Evolutionary conservation across 1,284 basidiomycete species (phyloP).

Genomic region (Marasmius fiardii): DNA sequence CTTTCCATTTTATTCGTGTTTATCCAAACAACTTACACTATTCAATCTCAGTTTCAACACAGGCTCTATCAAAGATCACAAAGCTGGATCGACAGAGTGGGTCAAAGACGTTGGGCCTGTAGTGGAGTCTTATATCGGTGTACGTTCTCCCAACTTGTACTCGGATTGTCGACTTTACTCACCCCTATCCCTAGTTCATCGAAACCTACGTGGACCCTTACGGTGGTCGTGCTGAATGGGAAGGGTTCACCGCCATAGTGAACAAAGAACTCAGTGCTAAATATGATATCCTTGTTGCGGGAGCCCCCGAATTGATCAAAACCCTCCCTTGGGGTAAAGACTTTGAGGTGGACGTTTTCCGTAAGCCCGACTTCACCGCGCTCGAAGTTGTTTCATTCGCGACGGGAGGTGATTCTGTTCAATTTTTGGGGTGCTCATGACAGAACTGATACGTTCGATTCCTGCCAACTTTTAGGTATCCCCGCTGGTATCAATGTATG

Average conservation of each 20-base stretch:
- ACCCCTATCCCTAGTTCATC: conserved; percentile 44
- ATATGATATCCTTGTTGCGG: conserved; percentile 72
- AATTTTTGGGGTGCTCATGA: no score
- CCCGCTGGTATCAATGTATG: conserved; percentile 80
- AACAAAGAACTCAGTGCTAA: conserved; percentile 79
- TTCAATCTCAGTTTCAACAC: conserved; percentile 75
- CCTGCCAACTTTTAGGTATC: conserved; percentile 49
- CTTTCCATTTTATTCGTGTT: no score
- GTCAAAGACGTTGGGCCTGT: conserved; percentile 83
- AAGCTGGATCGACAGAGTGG: conserved; percentile 74
- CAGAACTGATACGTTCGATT: no score
- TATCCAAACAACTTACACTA: no score
- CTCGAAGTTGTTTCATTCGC: conserved; percentile 78
- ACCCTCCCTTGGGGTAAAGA: conserved; percentile 79
- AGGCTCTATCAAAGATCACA: conserved; percentile 77
- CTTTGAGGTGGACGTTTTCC: conserved; percentile 81
- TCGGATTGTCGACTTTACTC: background rate
- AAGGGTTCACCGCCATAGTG: conserved; percentile 87
- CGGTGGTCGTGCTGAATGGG: conserved; percentile 82
- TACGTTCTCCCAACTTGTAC: conserved; percentile 29
- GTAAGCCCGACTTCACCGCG: conserved; percentile 85
- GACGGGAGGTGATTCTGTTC: conserved; percentile 76
- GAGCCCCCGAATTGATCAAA: conserved; percentile 76
- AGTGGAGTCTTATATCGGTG: conserved; percentile 84
- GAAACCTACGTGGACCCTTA: conserved; percentile 86